Percentiles rank a stretch among this genome's conserved stretches.
Conservation (phyloP, 2,329 filamentous ascomycete genomes). For the Fusarium dimerum region DNA sequence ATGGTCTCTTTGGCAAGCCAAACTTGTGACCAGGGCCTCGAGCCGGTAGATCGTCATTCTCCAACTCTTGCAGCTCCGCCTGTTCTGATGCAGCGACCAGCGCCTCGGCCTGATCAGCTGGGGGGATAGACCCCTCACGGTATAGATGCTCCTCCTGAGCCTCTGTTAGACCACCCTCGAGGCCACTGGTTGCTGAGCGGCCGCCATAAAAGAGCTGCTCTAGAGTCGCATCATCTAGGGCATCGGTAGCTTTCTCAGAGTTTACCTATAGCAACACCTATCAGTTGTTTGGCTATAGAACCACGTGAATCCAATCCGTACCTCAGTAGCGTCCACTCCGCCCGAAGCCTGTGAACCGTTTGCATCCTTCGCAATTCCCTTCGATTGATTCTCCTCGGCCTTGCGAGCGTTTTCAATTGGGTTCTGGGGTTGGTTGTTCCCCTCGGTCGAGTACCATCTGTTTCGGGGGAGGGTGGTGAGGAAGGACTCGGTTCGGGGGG, state of each 20-base stretch:
- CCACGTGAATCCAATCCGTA: slow-evolving; percentile 21
- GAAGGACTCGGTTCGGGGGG: slow-evolving; percentile 25
- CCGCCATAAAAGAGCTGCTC: slow-evolving; percentile 41
- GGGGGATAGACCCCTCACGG: slow-evolving; percentile 42
- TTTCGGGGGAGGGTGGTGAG: slow-evolving; percentile 20
- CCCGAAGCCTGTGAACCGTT: slow-evolving; percentile 2
- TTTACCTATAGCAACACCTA: slow-evolving; percentile 15
- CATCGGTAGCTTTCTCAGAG: slow-evolving; percentile 9
- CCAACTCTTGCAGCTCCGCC: slow-evolving; percentile 16
- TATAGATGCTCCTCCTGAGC: slow-evolving; percentile 48
- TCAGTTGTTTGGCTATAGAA: slow-evolving; percentile 16
- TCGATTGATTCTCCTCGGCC: slow-evolving; percentile 8
- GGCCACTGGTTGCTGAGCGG: slow-evolving; percentile 29
- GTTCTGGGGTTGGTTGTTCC: slow-evolving; percentile 27
- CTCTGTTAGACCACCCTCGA: slow-evolving; percentile 38
- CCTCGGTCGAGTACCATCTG: slow-evolving; percentile 37
- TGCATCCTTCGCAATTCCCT: slow-evolving; percentile 2
- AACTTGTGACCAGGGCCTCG: slow-evolving; percentile 71
- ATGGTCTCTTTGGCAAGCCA: slow-evolving; percentile 66
- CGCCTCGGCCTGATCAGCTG: slow-evolving; percentile 35
- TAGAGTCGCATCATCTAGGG: slow-evolving; percentile 38
- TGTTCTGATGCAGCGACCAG: slow-evolving; percentile 26
- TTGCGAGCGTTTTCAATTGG: slow-evolving; percentile 20
- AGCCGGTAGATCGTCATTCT: slow-evolving; percentile 13
- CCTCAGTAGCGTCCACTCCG: slow-evolving; percentile 17